Evolutionary conservation across 495 filamentous ascomycete genomes (phyloP).

Genomic region (Hypoxylon lenormandii): DNA sequence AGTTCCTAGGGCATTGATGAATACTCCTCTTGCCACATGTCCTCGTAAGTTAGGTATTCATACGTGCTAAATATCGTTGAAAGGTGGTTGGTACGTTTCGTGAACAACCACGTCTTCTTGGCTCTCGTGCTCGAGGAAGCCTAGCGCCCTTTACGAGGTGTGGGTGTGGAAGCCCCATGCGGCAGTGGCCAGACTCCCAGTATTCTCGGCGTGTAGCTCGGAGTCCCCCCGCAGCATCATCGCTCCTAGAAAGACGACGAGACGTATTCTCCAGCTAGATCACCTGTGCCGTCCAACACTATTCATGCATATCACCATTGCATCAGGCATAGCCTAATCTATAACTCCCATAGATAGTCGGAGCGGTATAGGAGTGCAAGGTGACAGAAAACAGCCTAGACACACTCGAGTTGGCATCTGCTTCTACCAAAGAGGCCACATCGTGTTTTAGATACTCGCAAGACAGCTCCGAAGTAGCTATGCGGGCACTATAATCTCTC

Average conservation of each 20-base stretch:
- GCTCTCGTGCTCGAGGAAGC: conserved; percentile 27
- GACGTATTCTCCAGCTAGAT: conserved; percentile 8
- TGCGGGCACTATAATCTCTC: conserved; percentile 10
- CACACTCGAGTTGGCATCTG: conserved; percentile 1
- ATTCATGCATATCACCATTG: conserved; percentile 39
- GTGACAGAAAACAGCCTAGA: background rate
- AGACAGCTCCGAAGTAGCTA: conserved; percentile 10
- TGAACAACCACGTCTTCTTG: conserved; percentile 38
- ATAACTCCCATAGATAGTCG: conserved; percentile 24
- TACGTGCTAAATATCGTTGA: conserved; percentile 32
- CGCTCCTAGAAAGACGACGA: conserved; percentile 9
- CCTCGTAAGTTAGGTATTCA: conserved; percentile 11
- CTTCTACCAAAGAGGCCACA: background rate
- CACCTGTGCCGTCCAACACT: conserved; percentile 22
- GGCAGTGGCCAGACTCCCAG: conserved; percentile 23
- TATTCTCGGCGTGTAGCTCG: conserved; percentile 38
- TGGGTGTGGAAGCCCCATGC: conserved; percentile 35
- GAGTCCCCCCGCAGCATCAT: conserved; percentile 32
- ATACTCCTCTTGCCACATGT: conserved; percentile 19
- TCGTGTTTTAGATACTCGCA: background rate
- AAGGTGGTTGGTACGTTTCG: conserved; percentile 35
- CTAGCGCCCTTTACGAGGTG: conserved; percentile 19
- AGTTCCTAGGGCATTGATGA: conserved; percentile 5
- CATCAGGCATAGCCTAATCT: conserved; percentile 29
- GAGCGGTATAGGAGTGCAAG: conserved; percentile 6